These are phyloP conservation scores for Fusarium nelsonii DNA, from an alignment of 2,329 filamentous ascomycete genomes.

Conservation along the genomic window DNA sequence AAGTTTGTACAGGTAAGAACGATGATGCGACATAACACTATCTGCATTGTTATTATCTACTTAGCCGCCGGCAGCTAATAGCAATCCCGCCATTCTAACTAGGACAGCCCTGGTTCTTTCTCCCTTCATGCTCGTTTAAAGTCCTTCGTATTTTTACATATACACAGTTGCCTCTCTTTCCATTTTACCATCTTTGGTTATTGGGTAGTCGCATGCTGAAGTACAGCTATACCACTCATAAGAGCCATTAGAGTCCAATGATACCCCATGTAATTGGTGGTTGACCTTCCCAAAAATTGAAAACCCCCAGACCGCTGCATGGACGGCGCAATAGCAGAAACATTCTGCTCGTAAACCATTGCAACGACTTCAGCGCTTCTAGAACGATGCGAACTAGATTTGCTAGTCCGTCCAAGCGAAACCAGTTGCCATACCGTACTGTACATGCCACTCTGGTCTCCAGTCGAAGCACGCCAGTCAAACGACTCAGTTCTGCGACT, in stretches of 20 bases:
- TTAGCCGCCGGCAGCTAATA: background rate
- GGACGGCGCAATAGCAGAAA: background rate
- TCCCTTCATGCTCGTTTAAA: background rate
- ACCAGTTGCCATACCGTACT: constrained; percentile 32
- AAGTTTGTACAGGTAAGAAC: too few relatives aligned
- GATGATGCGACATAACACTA: too few relatives aligned
- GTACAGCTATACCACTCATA: constrained; percentile 17
- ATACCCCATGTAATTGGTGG: constrained; percentile 25
- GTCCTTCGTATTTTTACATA: background rate
- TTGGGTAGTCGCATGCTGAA: constrained; percentile 5
- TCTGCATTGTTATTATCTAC: too few relatives aligned
- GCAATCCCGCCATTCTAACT: background rate
- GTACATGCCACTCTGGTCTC: constrained; percentile 8
- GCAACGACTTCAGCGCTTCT: constrained; percentile 30
- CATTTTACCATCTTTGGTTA: background rate
- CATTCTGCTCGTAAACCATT: constrained; percentile 14
- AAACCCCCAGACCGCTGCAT: constrained; percentile 8
- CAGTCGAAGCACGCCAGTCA: constrained; percentile 25
- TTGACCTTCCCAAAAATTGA: constrained; percentile 22
- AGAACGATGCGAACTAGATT: background rate
- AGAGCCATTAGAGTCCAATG: constrained; percentile 32
- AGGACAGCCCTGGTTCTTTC: background rate
- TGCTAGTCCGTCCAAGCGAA: constrained; percentile 3
- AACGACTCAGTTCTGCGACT: constrained; percentile 20
- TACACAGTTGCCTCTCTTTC: too few relatives aligned